These are phyloP conservation scores for Lunasporangiospora selenospora DNA, from an alignment of 192 early-diverging fungal genomes.

Conservation along the genomic window DNA sequence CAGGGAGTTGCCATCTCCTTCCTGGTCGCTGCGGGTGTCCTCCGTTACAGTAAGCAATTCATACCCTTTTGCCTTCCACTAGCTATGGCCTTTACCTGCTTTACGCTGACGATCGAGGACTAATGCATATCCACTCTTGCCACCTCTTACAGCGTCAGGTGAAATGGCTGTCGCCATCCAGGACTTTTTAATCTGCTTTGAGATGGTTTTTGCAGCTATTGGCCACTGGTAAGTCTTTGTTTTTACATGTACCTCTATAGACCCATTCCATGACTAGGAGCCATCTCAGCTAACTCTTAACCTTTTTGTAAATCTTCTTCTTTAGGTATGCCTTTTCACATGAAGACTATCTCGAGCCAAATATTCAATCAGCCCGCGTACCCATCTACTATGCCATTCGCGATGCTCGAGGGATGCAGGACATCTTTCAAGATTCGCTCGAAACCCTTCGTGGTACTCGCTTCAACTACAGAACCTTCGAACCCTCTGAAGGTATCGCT, in stretches of 20 bases:
- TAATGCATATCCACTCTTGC: no score
- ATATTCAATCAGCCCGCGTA: constrained; percentile 70
- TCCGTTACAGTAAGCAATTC: constrained; percentile 66
- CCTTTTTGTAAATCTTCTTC: background rate
- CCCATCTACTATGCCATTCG: constrained; percentile 72
- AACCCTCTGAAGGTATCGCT: constrained; percentile 64
- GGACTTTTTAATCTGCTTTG: constrained; percentile 90
- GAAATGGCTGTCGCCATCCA: constrained; percentile 74
- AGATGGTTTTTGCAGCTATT: constrained; percentile 84
- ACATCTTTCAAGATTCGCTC: constrained; percentile 75
- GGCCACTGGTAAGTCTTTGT: constrained; percentile 76
- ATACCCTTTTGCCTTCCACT: no score
- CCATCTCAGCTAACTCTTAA: no score
- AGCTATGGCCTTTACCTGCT: no score
- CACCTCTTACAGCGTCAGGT: constrained; percentile 40
- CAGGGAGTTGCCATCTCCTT: constrained; percentile 82
- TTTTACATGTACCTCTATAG: no score
- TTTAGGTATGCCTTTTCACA: constrained; percentile 76
- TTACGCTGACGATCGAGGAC: no score
- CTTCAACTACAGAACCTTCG: constrained; percentile 78
- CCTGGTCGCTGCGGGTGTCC: constrained; percentile 71
- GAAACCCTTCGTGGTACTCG: constrained; percentile 76
- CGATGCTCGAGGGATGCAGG: constrained; percentile 80
- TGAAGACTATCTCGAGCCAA: constrained; percentile 69
- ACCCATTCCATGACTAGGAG: no score